Base-by-base conservation (phyloP, 345 rosid species). In the Eucalyptus polyanthemos region DNA sequence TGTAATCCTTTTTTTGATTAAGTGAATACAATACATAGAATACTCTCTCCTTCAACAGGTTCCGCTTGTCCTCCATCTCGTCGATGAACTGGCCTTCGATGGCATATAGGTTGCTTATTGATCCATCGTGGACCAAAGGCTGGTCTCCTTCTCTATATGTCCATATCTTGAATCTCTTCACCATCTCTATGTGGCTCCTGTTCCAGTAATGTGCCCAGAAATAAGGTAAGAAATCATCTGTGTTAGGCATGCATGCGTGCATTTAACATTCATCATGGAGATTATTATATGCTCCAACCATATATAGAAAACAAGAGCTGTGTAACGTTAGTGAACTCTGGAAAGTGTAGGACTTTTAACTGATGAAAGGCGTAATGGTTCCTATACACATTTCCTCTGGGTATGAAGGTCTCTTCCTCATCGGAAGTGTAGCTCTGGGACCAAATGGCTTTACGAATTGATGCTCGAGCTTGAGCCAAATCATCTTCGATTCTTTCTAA, bases 131-230 rank as follows among this genome's bases (percentile, higher is more conserved):
- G 88, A 94, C 89, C 2, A 96, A 10, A 6, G 97, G 97, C 49
- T 45, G 88, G 56, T 94, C 95, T 56, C 97, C 96, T 93, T 95
- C 96, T 56, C 81, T 94, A 88, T 94, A 95, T 11, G 91, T 88
- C 96, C 96, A 69, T 69, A 34, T 5, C 80, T 69, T 34, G 80
- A 69, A 69, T 17, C 80, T 69, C 42, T 69, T 69, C 91, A 90
- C 89, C 96, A 95, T 95, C 87, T 96, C 95, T 45, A 88, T 93
- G 72, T 92, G 95, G 83, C 96, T 96, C 92, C 95, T 95, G 90
- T 29, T 11, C 80, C 24, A 31, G 80, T 69, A 69, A 34, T 87
- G 60, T 27, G 9, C 45, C 50, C n/a, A 22, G 24, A 17, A 47
- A 42, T 17, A 87, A 54, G 17, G 29, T 87, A 17, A 50, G 88